Percentiles rank a stretch among this genome's conserved stretches.
Evolutionary conservation across 805 yeast species (phyloP).

Genomic region (Ogataea methanolica): DNA sequence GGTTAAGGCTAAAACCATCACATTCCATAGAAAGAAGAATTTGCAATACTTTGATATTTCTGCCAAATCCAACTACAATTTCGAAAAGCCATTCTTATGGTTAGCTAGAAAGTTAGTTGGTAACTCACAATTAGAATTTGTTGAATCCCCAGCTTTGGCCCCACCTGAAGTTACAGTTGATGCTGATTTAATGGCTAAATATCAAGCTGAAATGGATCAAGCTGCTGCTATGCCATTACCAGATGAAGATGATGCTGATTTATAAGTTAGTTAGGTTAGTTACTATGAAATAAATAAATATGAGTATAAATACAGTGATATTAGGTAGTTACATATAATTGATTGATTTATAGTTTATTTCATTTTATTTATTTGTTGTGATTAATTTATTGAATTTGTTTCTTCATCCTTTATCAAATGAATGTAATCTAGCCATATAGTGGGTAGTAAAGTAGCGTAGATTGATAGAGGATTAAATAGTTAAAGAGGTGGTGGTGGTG

Average conservation of each 20-base stretch:
- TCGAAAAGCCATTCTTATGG: constrained; percentile 99
- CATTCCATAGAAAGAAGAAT: constrained; percentile 99
- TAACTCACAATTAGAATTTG: constrained; percentile 96
- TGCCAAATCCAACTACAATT: constrained; percentile 99
- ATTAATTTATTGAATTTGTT: not conserved
- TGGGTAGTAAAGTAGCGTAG: too few relatives aligned
- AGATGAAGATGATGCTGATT: constrained; percentile 99
- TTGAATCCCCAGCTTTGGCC: constrained; percentile 98
- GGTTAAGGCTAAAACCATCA: constrained; percentile 99
- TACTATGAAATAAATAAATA: not conserved
- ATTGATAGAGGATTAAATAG: too few relatives aligned
- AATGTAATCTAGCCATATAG: too few relatives aligned
- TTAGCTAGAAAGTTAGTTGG: constrained; percentile 98
- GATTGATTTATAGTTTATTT: too few relatives aligned
- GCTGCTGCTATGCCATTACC: constrained; percentile 99
- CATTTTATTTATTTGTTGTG: too few relatives aligned
- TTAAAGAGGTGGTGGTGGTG: too few relatives aligned
- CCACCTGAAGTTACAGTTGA: constrained; percentile 99
- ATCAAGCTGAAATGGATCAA: constrained; percentile 99
- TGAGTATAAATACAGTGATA: too few relatives aligned
- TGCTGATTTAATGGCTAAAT: constrained; percentile 93
- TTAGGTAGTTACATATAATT: too few relatives aligned
- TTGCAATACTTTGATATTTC: constrained; percentile 99
- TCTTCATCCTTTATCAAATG: too few relatives aligned
- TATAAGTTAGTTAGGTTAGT: constrained; percentile 42